A percentile compares a stretch with the other conserved stretches of the same genome.
Evolutionary conservation across 352 stramenopile species (phyloP).

Genomic region (Saprolegnia parasitica): DNA sequence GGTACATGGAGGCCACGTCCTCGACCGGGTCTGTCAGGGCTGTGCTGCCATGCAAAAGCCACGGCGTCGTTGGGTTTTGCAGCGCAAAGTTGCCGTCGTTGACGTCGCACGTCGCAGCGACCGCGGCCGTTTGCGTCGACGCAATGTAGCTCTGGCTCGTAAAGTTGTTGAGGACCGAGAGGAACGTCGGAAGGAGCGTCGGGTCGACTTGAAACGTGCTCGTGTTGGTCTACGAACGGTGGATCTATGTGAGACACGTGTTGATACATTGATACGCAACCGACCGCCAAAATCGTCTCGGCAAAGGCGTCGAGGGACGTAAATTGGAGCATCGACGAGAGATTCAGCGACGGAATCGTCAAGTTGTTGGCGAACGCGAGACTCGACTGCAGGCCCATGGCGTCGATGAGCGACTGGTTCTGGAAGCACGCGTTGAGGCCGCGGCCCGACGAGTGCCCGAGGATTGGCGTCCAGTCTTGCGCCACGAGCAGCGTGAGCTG

Average conservation of each 20-base stretch:
- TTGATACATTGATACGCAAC: not conserved
- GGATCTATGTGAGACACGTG: not conserved
- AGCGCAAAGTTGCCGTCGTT: slow-evolving; percentile 33
- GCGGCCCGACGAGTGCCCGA: slow-evolving; percentile 44
- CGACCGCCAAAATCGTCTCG: slow-evolving; percentile 22
- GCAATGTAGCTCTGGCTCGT: slow-evolving; percentile 9
- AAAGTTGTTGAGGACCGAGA: slow-evolving; percentile 34
- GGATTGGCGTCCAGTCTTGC: slow-evolving; percentile 50
- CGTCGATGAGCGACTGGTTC: slow-evolving; percentile 55
- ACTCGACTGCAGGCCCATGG: slow-evolving; percentile 45
- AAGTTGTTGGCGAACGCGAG: slow-evolving; percentile 52
- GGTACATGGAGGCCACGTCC: slow-evolving; percentile 33
- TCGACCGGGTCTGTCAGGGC: not conserved
- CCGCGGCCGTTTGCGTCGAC: not conserved
- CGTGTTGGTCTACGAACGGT: slow-evolving; percentile 25
- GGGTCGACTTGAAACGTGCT: slow-evolving; percentile 35
- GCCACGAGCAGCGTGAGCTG: slow-evolving; percentile 48
- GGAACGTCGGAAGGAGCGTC: slow-evolving; percentile 17
- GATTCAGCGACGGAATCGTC: slow-evolving; percentile 40
- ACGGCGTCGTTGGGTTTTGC: slow-evolving; percentile 37
- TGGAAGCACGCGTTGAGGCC: slow-evolving; percentile 58
- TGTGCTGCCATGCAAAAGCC: slow-evolving; percentile 30
- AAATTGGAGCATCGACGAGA: slow-evolving; percentile 44
- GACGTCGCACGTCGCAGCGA: not conserved
- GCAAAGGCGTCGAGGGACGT: slow-evolving; percentile 38